Evolutionary conservation across 164 flowering plant species (phyloP).

Genomic region (Brasenia schreberi): DNA sequence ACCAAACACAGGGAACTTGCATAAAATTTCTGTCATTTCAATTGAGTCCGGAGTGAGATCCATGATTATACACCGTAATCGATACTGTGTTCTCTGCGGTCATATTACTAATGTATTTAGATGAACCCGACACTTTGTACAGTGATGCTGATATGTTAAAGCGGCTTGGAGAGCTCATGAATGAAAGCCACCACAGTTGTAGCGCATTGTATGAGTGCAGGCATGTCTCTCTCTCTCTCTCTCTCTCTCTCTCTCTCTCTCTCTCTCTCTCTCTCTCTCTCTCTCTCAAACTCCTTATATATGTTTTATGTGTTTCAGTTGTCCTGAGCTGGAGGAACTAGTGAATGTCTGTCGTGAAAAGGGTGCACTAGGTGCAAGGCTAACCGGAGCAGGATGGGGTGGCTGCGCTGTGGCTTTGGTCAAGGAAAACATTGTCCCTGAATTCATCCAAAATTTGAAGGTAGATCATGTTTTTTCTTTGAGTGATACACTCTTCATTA

Average conservation of each 20-base stretch:
- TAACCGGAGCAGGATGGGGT: constrained; percentile 99
- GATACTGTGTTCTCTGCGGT: not conserved
- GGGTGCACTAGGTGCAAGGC: constrained; percentile 94
- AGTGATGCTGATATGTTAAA: constrained; percentile 78
- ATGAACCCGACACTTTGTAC: constrained; percentile 9
- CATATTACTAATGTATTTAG: not conserved
- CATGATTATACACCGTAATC: not conserved
- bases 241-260: not conserved
- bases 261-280: not conserved
- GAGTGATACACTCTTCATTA: not conserved
- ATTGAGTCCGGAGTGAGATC: not conserved
- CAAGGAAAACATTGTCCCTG: constrained; percentile 41
- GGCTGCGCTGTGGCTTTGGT: constrained; percentile 94
- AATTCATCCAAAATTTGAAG: constrained; percentile 75
- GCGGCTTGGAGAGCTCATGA: constrained; percentile 91
- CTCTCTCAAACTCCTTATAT: not conserved
- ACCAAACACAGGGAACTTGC: not conserved
- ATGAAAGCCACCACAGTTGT: constrained; percentile 90
- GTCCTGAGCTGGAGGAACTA: constrained; percentile 92
- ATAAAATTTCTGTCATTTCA: no score
- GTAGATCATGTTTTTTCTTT: constrained; percentile 13
- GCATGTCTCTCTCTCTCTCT: constrained; percentile 14
- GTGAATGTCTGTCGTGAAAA: constrained; percentile 56
- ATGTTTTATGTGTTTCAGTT: constrained; percentile 23
- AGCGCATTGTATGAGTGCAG: constrained; percentile 86